Percentiles rank a stretch among this genome's conserved stretches.
These are phyloP conservation scores for Kluyveromyces wickerhamii DNA, from an alignment of 805 yeast species.

Conservation along the genomic window DNA sequence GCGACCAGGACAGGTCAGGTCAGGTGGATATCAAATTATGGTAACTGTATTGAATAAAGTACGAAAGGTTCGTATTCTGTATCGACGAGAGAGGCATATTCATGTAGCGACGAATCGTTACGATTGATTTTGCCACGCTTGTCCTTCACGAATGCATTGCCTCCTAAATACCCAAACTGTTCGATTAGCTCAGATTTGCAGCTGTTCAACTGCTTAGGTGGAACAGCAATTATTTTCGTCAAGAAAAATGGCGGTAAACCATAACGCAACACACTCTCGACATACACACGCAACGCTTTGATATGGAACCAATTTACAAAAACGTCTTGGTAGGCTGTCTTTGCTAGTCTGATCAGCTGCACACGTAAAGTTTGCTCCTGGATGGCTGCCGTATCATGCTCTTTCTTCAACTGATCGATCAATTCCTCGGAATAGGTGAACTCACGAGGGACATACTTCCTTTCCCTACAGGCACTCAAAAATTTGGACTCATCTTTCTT, in stretches of 20 bases:
- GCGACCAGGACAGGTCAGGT: no score
- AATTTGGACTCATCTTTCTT: conserved; percentile 71
- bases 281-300: conserved; percentile 78
- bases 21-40: no score
- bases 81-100: conserved; percentile 88
- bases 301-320: conserved; percentile 84
- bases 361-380: conserved; percentile 64
- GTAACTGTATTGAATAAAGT: conserved; percentile 43
- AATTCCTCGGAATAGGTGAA: conserved; percentile 76
- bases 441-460: conserved; percentile 88
- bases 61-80: conserved; percentile 96
- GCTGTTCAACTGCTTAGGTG: conserved; percentile 40
- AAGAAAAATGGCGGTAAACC: conserved; percentile 93
- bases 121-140: conserved; percentile 52
- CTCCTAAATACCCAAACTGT: conserved; percentile 85
- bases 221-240: conserved; percentile 38
- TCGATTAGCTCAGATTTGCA: conserved; percentile 63
- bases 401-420: conserved; percentile 65
- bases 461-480: conserved; percentile 64
- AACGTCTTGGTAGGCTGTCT: conserved; percentile 85
- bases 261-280: conserved; percentile 89
- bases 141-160: conserved; percentile 72
- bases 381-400: conserved; percentile 66
- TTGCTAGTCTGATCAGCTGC: conserved; percentile 75
- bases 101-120: conserved; percentile 61